Evolutionary conservation across 208 protist species (phyloP).

Genomic region (Crithidia fasciculata): DNA sequence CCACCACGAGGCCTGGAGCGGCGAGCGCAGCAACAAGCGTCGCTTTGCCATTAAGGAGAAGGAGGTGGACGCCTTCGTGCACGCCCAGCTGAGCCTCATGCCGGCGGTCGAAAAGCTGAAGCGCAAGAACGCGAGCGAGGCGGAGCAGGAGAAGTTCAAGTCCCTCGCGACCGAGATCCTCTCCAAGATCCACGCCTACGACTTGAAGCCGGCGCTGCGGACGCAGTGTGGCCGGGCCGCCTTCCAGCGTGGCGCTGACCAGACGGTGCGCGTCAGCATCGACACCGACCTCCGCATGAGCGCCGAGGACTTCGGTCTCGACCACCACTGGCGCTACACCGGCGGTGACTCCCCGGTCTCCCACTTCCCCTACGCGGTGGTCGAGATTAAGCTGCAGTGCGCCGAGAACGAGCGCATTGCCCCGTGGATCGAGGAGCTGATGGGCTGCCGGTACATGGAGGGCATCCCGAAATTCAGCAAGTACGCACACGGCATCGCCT

Average conservation of each 20-base stretch:
- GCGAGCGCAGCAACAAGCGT: conserved; percentile 89
- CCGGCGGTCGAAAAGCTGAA: conserved; percentile 79
- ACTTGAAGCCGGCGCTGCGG: conserved; percentile 84
- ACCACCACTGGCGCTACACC: conserved; percentile 86
- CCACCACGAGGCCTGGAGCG: conserved; percentile 88
- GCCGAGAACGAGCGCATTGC: conserved; percentile 89
- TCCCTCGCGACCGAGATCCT: conserved; percentile 83
- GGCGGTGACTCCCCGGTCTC: conserved; percentile 68
- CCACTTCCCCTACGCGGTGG: conserved; percentile 88
- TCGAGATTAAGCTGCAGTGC: conserved; percentile 90
- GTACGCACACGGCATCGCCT: conserved; percentile 90
- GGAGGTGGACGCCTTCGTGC: conserved; percentile 80
- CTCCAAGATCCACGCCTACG: conserved; percentile 83
- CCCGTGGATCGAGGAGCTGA: conserved; percentile 91
- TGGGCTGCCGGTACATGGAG: conserved; percentile 91
- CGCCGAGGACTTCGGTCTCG: conserved; percentile 87
- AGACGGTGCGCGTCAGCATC: conserved; percentile 88
- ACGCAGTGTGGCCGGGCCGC: conserved; percentile 87
- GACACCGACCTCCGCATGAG: conserved; percentile 84
- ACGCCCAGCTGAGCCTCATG: conserved; percentile 68
- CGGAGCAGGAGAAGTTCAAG: conserved; percentile 81
- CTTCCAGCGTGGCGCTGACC: conserved; percentile 86
- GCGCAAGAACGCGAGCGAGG: conserved; percentile 71
- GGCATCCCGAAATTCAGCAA: conserved; percentile 91
- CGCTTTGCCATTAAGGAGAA: conserved; percentile 86